A percentile compares a stretch with the other conserved stretches of the same genome.
phyloP scores from a whole-genome alignment of 441 rosid species.

The Euphorbia schlechtendalii region DNA sequence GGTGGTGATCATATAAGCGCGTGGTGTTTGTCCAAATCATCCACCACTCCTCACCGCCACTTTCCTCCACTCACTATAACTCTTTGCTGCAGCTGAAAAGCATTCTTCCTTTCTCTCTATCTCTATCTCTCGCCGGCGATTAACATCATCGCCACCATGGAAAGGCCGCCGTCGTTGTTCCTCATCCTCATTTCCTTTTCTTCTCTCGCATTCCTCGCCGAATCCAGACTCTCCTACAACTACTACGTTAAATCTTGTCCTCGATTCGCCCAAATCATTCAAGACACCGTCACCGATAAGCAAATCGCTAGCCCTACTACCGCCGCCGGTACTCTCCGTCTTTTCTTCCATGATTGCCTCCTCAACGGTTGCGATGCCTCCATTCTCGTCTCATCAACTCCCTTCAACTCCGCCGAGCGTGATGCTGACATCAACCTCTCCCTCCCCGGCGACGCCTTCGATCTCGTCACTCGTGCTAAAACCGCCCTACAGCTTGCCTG shows the following conservation, averaged over 20 bases:
- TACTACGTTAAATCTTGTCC: constrained; percentile 64
- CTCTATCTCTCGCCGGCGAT: constrained; percentile 1
- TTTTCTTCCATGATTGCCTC: constrained; percentile 74
- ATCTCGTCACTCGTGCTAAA: constrained; percentile 47
- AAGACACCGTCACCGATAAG: constrained; percentile 38
- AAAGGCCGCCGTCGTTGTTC: constrained; percentile 15
- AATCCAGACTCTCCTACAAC: constrained; percentile 40
- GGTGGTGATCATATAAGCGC: constrained; percentile 18
- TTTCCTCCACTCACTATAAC: constrained; percentile 3
- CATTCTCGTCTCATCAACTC: constrained; percentile 49
- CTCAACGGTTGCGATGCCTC: constrained; percentile 71
- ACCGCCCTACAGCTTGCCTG: constrained; percentile 62
- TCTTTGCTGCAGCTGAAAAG: not conserved
- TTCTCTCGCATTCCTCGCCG: constrained; percentile 8
- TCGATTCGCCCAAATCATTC: constrained; percentile 38
- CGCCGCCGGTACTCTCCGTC: constrained; percentile 64
- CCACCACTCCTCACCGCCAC: constrained; percentile 5
- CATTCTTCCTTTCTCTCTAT: not conserved
- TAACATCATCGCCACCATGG: constrained; percentile 12
- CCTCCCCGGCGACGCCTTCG: constrained; percentile 75
- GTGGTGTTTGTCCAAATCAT: not conserved
- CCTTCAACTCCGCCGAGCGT: constrained; percentile 56
- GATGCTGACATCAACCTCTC: constrained; percentile 58
- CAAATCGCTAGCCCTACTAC: constrained; percentile 56
- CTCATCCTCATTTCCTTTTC: constrained; percentile 26